Conservation (phyloP, 495 filamentous ascomycete species). For the Penicillium macrosclerotiorum region DNA sequence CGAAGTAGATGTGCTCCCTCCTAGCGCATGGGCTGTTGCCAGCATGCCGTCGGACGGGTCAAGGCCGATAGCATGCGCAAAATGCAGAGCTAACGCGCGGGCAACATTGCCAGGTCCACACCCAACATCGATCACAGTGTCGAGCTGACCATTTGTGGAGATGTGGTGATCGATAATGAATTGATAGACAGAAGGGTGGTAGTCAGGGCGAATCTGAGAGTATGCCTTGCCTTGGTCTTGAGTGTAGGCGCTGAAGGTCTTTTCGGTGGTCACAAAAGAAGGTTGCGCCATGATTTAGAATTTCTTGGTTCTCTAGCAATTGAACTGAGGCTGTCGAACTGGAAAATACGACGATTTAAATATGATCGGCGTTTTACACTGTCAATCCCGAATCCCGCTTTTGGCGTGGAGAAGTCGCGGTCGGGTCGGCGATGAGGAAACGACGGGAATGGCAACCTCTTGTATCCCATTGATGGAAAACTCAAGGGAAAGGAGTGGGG, state of each 20-base stretch:
- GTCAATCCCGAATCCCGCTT: no score
- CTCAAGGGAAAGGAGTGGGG: no score
- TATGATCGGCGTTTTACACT: no score
- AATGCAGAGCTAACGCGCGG: conserved; percentile 37
- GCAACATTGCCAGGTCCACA: conserved; percentile 53
- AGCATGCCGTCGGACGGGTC: conserved; percentile 58
- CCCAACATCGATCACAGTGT: conserved; percentile 52
- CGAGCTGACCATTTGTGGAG: conserved; percentile 45
- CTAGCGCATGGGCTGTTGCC: conserved; percentile 35
- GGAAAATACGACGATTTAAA: no score
- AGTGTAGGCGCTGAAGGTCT: conserved; percentile 48
- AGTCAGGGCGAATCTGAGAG: conserved; percentile 37
- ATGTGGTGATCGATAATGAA: conserved; percentile 48
- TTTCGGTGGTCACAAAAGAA: conserved; percentile 2
- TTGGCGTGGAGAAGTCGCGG: no score
- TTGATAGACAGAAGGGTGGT: conserved; percentile 43
- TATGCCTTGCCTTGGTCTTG: conserved; percentile 44
- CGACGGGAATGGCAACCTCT: no score
- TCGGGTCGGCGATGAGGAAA: no score
- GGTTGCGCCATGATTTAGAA: conserved; percentile 6
- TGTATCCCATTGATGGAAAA: no score
- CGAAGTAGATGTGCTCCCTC: conserved; percentile 26
- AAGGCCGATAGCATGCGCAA: conserved; percentile 47
- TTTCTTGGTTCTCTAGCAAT: not conserved
- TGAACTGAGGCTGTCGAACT: no score